A percentile compares a stretch with the other conserved stretches of the same genome.
Conservation (phyloP, 2,329 filamentous ascomycete species). For the Calonectria fujianensis region DNA sequence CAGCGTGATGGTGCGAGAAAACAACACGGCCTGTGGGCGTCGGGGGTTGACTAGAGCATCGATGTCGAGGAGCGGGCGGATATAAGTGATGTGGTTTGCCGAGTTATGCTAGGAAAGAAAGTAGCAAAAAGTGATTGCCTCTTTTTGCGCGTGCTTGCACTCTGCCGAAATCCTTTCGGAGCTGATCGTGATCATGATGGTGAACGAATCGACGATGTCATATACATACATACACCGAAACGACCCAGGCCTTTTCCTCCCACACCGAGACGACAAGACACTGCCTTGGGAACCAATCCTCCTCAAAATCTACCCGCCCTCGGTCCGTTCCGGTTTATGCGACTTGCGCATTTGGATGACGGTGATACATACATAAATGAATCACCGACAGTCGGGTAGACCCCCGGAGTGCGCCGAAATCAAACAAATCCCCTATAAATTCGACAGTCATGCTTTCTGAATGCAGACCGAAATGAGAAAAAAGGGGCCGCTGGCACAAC, state of each 20-base stretch:
- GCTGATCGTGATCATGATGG: background rate
- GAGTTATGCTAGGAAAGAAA: background rate
- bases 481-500: slow-evolving; percentile 14
- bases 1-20: slow-evolving; percentile 35
- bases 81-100: slow-evolving; percentile 42
- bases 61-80: slow-evolving; percentile 20
- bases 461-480: background rate
- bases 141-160: background rate
- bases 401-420: slow-evolving; percentile 11
- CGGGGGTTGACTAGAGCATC: slow-evolving; percentile 20
- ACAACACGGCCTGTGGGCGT: slow-evolving; percentile 22
- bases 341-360: background rate
- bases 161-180: background rate
- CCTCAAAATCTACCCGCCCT: slow-evolving; percentile 15
- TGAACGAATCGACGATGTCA: background rate
- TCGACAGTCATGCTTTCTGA: background rate
- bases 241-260: background rate
- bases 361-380: background rate
- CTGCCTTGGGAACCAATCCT: slow-evolving; percentile 1
- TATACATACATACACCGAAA: background rate
- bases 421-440: background rate
- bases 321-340: slow-evolving; percentile 26
- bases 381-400: slow-evolving; percentile 8
- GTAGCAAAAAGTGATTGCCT: slow-evolving; percentile 9
- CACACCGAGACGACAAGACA: background rate